Percentiles rank a stretch among this genome's conserved stretches.
phyloP scores from a whole-genome alignment of 2,329 filamentous ascomycete species.

The Colletotrichum sublineola region DNA sequence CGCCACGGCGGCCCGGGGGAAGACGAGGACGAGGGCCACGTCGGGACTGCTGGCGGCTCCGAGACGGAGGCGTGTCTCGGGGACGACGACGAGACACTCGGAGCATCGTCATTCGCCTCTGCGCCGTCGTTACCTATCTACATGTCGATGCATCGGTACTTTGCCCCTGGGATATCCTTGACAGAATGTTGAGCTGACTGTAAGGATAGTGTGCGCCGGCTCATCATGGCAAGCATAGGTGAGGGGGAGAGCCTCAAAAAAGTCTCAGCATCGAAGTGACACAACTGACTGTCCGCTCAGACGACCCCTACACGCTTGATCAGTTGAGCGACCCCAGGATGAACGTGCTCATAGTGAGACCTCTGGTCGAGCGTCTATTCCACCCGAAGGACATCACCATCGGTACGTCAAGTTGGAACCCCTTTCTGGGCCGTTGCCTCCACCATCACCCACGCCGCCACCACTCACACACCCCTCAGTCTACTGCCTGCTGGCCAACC shows the following conservation, averaged over 20 bases:
- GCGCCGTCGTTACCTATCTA: conserved; percentile 23
- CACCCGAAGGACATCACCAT: conserved; percentile 74
- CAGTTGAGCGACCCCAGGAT: conserved; percentile 77
- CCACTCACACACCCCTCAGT: conserved; percentile 56
- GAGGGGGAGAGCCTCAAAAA: background rate
- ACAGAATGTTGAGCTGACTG: conserved; percentile 4
- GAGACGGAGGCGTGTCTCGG: conserved; percentile 39
- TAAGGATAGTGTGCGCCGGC: conserved; percentile 28
- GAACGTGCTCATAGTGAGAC: conserved; percentile 75
- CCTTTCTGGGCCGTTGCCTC: background rate
- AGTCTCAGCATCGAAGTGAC: background rate
- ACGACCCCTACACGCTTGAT: conserved; percentile 64
- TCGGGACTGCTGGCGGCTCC: conserved; percentile 22
- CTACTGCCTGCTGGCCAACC: conserved; percentile 79
- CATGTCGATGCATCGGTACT: conserved; percentile 40
- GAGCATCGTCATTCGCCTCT: background rate
- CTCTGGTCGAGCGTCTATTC: conserved; percentile 77
- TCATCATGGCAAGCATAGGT: conserved; percentile 40
- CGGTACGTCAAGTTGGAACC: conserved; percentile 53
- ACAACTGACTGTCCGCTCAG: conserved; percentile 43
- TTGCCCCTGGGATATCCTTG: no score
- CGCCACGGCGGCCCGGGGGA: conserved; percentile 8
- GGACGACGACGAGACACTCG: conserved; percentile 11
- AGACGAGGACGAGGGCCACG: conserved; percentile 21
- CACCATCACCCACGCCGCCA: background rate